Evolutionary conservation across 73 alveolate species (phyloP).

Genomic region (Symbiodinium natans): DNA sequence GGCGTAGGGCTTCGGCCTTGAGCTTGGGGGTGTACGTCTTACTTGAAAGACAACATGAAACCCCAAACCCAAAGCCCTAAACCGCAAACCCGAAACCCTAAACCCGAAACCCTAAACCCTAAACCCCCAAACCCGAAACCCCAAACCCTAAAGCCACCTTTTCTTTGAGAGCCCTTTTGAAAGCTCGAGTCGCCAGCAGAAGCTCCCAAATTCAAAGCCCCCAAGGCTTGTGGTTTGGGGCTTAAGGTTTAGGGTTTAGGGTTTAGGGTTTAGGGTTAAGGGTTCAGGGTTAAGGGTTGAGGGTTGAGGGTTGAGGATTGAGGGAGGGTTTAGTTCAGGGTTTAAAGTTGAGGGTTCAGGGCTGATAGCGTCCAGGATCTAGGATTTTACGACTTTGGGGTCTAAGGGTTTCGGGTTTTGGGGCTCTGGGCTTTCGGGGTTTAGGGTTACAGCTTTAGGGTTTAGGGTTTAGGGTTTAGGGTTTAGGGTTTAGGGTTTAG

Average conservation of each 20-base stretch:
- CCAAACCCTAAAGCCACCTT: no score
- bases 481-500: constrained; percentile 7
- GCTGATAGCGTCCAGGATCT: no score
- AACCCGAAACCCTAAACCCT: background rate
- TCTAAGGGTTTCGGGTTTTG: no score
- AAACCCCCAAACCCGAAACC: no score
- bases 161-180: no score
- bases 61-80: no score
- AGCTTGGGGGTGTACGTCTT: no score
- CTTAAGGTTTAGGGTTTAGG: background rate
- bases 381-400: no score
- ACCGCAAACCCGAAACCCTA: background rate
- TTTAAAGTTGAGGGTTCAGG: background rate
- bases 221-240: no score
- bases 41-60: background rate
- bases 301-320: background rate
- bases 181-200: no score
- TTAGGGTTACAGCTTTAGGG: background rate
- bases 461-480: background rate
- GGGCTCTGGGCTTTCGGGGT: background rate
- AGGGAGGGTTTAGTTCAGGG: background rate
- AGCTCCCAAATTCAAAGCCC: no score
- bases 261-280: background rate
- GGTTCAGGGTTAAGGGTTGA: background rate
- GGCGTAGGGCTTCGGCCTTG: background rate